phyloP scores from a whole-genome alignment of 2,329 filamentous ascomycete species.

The Aspergillus carbonarius region DNA sequence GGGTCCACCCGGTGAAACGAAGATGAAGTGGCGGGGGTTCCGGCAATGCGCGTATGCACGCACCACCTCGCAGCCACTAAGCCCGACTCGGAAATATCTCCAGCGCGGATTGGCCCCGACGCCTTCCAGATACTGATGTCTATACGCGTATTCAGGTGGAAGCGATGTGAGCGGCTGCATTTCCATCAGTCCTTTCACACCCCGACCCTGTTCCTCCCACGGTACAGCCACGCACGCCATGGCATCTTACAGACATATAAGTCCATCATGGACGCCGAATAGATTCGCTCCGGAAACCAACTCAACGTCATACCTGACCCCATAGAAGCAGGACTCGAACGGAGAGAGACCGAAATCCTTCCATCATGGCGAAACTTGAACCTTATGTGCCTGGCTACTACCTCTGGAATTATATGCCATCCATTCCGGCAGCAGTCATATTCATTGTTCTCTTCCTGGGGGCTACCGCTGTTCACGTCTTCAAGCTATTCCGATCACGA shows the following conservation, averaged over 20 bases:
- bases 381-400: constrained; percentile 21
- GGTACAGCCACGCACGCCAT: not conserved
- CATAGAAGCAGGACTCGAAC: too few species aligned
- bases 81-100: not conserved
- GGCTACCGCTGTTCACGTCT: constrained; percentile 26
- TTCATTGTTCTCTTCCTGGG: constrained; percentile 30
- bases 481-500: constrained; percentile 27
- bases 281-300: not conserved
- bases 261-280: not conserved
- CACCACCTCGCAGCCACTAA: constrained; percentile 2
- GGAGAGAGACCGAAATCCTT: too few species aligned
- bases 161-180: not conserved
- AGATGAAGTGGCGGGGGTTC: not conserved
- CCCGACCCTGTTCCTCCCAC: too few species aligned
- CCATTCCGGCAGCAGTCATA: constrained; percentile 22
- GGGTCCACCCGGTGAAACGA: not conserved
- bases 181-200: not conserved
- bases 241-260: not conserved
- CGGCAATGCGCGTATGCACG: constrained; percentile 22
- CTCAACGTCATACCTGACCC: not conserved
- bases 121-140: not conserved
- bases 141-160: constrained; percentile 12
- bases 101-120: not conserved
- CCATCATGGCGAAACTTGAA: constrained; percentile 20
- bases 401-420: constrained; percentile 31